Conservation (phyloP, 2,329 filamentous ascomycete genomes). For the Alternaria arborescens region DNA sequence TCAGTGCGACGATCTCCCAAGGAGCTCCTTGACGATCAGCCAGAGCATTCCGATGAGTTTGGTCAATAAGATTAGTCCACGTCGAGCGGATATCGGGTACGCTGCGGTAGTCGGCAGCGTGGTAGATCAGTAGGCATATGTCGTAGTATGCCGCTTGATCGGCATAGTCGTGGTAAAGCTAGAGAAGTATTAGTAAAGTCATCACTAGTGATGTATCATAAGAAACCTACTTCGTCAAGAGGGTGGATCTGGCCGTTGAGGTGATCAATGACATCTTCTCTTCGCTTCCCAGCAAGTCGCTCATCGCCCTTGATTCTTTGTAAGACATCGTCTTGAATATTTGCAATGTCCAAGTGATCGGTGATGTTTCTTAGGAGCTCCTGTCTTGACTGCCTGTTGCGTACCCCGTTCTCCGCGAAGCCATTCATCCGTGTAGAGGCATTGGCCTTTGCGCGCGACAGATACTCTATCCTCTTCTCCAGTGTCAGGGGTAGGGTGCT, state of each 20-base stretch:
- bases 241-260: slow-evolving; percentile 81
- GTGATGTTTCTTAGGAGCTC: slow-evolving; percentile 83
- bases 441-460: slow-evolving; percentile 91
- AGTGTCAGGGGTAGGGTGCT: slow-evolving; percentile 83
- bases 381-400: slow-evolving; percentile 77
- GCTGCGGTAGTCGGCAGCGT: slow-evolving; percentile 89
- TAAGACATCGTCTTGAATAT: slow-evolving; percentile 91
- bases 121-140: slow-evolving; percentile 90
- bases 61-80: slow-evolving; percentile 83
- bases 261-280: slow-evolving; percentile 68
- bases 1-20: slow-evolving; percentile 74
- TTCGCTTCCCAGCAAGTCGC: slow-evolving; percentile 71
- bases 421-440: slow-evolving; percentile 83
- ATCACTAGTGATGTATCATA: background rate
- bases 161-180: slow-evolving; percentile 94
- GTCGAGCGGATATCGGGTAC: slow-evolving; percentile 82
- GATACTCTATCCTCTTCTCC: slow-evolving; percentile 85
- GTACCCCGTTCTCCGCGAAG: slow-evolving; percentile 62
- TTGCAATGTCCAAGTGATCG: slow-evolving; percentile 88
- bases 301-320: slow-evolving; percentile 77
- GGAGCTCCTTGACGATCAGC: slow-evolving; percentile 62
- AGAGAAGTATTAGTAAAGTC: slow-evolving; percentile 25
- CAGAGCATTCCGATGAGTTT: slow-evolving; percentile 63
- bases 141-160: slow-evolving; percentile 94
- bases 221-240: slow-evolving; percentile 74